A percentile compares a stretch with the other conserved stretches of the same genome.
Conservation (phyloP, 352 stramenopile species). For the Phytophthora palmivora region DNA sequence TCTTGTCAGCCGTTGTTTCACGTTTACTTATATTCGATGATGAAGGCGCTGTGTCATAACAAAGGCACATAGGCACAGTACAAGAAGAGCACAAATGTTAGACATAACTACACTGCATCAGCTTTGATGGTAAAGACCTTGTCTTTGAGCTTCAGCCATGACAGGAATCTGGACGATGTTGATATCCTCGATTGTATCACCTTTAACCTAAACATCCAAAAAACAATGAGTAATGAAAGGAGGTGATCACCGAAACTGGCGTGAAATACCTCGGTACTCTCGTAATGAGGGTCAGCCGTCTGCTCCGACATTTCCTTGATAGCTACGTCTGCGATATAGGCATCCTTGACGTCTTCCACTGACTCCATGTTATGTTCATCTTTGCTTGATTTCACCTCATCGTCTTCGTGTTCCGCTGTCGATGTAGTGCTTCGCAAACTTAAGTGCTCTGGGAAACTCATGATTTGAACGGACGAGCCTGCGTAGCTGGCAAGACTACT, state of each 20-base stretch:
- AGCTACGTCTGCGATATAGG: slow-evolving; percentile 12
- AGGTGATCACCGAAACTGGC: background rate
- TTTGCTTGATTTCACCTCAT: slow-evolving; percentile 23
- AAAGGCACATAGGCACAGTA: background rate
- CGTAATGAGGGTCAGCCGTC: slow-evolving; percentile 19
- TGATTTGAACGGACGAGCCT: slow-evolving; percentile 55
- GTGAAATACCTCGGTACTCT: slow-evolving; percentile 23
- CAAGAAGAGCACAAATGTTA: slow-evolving; percentile 14
- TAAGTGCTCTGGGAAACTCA: slow-evolving; percentile 77
- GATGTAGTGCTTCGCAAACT: slow-evolving; percentile 43
- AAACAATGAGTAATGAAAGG: slow-evolving; percentile 11
- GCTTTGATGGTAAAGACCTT: slow-evolving; percentile 16
- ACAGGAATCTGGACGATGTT: slow-evolving; percentile 41
- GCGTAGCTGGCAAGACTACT: slow-evolving; percentile 65
- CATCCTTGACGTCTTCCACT: slow-evolving; percentile 11
- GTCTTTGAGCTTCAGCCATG: slow-evolving; percentile 9
- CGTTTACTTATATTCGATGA: slow-evolving; percentile 13
- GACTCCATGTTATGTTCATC: slow-evolving; percentile 23
- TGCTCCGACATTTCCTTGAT: slow-evolving; percentile 32
- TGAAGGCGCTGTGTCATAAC: slow-evolving; percentile 11
- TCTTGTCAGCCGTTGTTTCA: slow-evolving; percentile 3
- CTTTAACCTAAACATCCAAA: slow-evolving; percentile 21
- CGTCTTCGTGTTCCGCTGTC: slow-evolving; percentile 26
- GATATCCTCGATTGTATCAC: slow-evolving; percentile 20
- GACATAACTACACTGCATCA: background rate